A percentile compares a stretch with the other conserved stretches of the same genome.
These are phyloP conservation scores for Astrothelium macrocarpum DNA, from an alignment of 495 filamentous ascomycete genomes.

Conservation along the genomic window DNA sequence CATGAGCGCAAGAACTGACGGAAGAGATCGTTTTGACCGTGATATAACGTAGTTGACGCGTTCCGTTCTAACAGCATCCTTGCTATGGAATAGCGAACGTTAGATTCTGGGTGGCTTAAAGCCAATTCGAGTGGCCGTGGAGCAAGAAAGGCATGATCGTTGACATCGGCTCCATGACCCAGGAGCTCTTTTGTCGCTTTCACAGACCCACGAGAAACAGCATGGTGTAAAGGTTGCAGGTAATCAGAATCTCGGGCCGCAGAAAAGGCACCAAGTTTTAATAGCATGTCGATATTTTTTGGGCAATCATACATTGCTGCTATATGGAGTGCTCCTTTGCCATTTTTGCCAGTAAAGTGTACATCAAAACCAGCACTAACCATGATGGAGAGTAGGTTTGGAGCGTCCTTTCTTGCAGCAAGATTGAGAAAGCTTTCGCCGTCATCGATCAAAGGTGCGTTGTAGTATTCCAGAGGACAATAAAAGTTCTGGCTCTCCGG, in stretches of 20 bases:
- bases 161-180: not conserved
- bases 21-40: not conserved
- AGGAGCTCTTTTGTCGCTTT: not conserved
- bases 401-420: not conserved
- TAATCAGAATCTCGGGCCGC: not conserved
- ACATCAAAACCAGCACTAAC: not conserved
- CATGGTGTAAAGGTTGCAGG: not conserved
- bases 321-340: not conserved
- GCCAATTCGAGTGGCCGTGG: not conserved
- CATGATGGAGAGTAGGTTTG: not conserved
- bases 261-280: not conserved
- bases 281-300: not conserved
- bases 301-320: not conserved
- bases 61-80: not conserved
- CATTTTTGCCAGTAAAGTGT: not conserved
- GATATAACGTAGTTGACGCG: not conserved
- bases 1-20: not conserved
- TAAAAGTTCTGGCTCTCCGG: not conserved
- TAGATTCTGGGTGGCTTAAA: not conserved
- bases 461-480: not conserved
- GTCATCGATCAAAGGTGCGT: not conserved
- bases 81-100: not conserved
- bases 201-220: not conserved
- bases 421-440: not conserved
- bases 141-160: not conserved